Evolutionary conservation across 2,329 filamentous ascomycete genomes (phyloP), one percentile per base, ranked within the genome.

Genomic region (Neofusicoccum umdonicola): DNA sequence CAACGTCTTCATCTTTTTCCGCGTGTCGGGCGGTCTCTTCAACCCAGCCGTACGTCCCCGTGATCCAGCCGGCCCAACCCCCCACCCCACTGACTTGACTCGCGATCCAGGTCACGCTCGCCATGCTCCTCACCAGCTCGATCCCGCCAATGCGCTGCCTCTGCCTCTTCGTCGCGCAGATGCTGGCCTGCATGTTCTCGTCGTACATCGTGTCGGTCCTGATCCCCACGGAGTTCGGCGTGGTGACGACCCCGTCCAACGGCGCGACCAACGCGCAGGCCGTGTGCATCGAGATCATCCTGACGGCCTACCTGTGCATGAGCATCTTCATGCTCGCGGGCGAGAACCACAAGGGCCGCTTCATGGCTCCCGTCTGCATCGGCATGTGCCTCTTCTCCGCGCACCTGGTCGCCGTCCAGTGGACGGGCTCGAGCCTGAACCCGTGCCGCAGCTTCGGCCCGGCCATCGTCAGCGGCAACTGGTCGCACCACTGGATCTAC

Each of bases 1-100:
- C 66, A 85, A 85, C 68, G 82, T 82, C 2, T 85, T 83, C 83
- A 79, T 82, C 1, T 85, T 85, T 69, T 85, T 81, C 68, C 78
- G 82, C 15, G 77, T 84, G 35, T 82, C 80, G 3, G 82, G 83
- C 27, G 82, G 81, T 3, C 71, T 84, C 15, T 84, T 85, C 69
- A 84, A 84, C 65, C 83, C 82, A 15, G 68, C 68, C 13, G 68
- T 69, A 65, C 13, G 54, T n/a, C 22, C 37, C 41, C 61, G 13
- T 22, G 13, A 41, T 8, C 60, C 15, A 15, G 15, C 35, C 37
- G 6, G 0, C 47, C 9, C 47, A 31, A 51, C 15, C 50, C 9
- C 22, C 27, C 9, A 8, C 17, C n/a, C 44, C 4, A 4, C n/a
- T 6, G 8, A 39, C 47, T 57, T 34, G 4, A 17, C 45, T 8